Conservation (phyloP, 2,329 filamentous ascomycete genomes). For the Ceratocystis papillata region DNA sequence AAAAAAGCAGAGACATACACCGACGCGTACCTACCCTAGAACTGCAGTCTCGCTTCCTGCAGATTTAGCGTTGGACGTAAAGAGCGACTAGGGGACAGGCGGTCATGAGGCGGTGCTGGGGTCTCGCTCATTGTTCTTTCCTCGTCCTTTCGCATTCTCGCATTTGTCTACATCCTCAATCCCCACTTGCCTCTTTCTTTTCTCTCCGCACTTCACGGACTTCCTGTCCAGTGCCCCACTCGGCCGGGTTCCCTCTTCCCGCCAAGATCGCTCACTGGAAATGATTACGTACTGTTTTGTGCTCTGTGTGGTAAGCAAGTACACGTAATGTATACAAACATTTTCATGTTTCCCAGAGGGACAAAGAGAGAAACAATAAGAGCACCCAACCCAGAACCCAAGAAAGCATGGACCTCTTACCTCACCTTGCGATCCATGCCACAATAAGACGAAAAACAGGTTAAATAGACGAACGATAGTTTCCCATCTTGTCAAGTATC, state of each 20-base stretch:
- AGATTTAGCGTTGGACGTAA: not conserved
- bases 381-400: not conserved
- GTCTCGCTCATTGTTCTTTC: not conserved
- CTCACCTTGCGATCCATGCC: not conserved
- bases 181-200: not conserved
- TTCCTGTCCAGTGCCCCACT: not conserved
- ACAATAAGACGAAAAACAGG: not conserved
- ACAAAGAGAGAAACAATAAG: not conserved
- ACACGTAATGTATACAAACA: not conserved
- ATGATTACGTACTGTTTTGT: too few relatives aligned
- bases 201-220: not conserved
- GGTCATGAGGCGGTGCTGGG: not conserved
- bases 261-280: not conserved
- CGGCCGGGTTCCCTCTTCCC: not conserved
- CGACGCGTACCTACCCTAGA: too few relatives aligned
- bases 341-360: not conserved
- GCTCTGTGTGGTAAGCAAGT: too few relatives aligned
- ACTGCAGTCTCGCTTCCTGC: too few relatives aligned
- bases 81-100: not conserved
- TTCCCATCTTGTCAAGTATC: not conserved
- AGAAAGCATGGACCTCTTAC: not conserved
- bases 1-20: not conserved
- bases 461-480: not conserved
- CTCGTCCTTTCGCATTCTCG: not conserved
- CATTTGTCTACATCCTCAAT: not conserved